Conservation (phyloP, 768 basidiomycete genomes). For the Collybia mongolica region DNA sequence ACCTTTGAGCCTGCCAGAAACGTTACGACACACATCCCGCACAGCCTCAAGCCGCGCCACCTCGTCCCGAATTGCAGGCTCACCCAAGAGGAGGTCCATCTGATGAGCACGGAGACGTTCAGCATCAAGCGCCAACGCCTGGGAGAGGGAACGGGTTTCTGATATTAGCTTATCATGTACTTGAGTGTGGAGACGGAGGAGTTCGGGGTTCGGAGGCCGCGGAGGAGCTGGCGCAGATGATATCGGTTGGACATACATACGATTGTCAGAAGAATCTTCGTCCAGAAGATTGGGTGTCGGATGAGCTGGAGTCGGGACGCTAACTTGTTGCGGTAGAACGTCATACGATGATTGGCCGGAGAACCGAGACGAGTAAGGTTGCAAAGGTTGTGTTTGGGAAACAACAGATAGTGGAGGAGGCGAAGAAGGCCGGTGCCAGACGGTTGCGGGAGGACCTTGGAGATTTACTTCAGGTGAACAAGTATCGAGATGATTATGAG, state of each 20-base stretch:
- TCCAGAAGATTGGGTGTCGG: constrained; percentile 57
- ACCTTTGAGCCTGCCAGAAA: constrained; percentile 62
- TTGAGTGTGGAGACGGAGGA: constrained; percentile 74
- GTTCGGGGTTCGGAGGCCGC: constrained; percentile 87
- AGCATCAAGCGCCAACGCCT: constrained; percentile 61
- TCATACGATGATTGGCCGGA: too few species aligned
- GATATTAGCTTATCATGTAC: constrained; percentile 74
- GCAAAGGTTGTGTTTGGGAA: too few species aligned
- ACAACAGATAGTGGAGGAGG: too few species aligned
- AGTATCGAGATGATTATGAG: too few species aligned
- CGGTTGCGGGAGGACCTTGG: too few species aligned
- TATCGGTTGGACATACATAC: constrained; percentile 17
- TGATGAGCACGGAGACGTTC: constrained; percentile 81
- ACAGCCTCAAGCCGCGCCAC: constrained; percentile 95
- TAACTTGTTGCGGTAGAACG: constrained; percentile 2
- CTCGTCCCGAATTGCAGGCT: constrained; percentile 94
- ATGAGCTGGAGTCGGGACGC: constrained; percentile 17
- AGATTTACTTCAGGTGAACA: not conserved
- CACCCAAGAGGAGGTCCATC: constrained; percentile 82
- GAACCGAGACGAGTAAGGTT: too few species aligned
- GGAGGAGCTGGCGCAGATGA: constrained; percentile 51
- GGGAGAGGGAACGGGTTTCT: constrained; percentile 69
- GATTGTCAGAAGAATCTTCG: constrained; percentile 44
- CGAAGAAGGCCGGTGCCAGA: too few species aligned
- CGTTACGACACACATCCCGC: constrained; percentile 82